Conservation (phyloP, 129 eudicot species). For the Rutidosis leptorrhynchoides region DNA sequence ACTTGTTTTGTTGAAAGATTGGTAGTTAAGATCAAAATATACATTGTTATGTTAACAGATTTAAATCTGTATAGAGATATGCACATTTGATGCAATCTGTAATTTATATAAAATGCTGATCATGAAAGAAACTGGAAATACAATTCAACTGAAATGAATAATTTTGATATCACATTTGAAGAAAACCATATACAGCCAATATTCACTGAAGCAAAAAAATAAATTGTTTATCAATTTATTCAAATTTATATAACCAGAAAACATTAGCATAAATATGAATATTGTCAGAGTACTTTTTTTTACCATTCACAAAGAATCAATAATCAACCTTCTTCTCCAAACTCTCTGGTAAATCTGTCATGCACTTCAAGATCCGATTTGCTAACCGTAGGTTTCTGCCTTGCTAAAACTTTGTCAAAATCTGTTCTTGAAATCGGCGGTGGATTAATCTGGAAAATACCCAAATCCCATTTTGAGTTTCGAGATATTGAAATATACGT, state of each 20-base stretch:
- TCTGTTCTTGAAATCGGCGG: constrained; percentile 52
- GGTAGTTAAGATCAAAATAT: too few species aligned
- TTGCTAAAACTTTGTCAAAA: constrained; percentile 51
- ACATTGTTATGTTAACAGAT: too few species aligned
- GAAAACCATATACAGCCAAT: constrained; percentile 15
- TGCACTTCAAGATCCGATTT: constrained; percentile 54
- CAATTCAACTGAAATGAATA: constrained; percentile 8
- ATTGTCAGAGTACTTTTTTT: neutral
- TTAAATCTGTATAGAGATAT: too few species aligned
- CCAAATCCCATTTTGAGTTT: constrained; percentile 17
- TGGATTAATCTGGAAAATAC: constrained; percentile 41
- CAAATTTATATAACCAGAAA: constrained; percentile 10
- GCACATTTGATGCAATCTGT: too few species aligned
- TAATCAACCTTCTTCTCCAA: constrained; percentile 63
- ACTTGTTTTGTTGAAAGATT: too few species aligned
- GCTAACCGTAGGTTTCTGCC: constrained; percentile 60
- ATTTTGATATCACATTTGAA: neutral
- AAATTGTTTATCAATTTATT: constrained; percentile 3
- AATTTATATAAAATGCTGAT: neutral
- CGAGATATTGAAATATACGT: neutral
- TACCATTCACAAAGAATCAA: constrained; percentile 11
- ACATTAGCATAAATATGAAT: constrained; percentile 19
- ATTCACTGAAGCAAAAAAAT: constrained; percentile 3
- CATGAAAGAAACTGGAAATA: constrained; percentile 4
- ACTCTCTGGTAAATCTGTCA: constrained; percentile 54